phyloP scores from a whole-genome alignment of 2,329 filamentous ascomycete species.

The Chaetomiaceae sp. region DNA sequence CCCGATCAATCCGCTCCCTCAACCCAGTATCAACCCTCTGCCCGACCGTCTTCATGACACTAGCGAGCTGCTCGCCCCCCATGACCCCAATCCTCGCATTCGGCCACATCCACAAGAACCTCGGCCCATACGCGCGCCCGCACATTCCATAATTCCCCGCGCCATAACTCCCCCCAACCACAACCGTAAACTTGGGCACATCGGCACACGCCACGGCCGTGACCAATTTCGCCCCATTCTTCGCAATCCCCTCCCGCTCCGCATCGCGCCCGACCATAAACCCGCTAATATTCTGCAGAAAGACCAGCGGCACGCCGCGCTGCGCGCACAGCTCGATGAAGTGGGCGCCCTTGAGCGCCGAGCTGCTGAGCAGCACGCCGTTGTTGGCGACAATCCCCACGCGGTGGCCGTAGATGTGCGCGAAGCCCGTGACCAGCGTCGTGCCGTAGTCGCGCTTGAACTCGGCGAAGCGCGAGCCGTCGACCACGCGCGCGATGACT shows the following conservation, averaged over 20 bases:
- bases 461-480: conserved; percentile 83
- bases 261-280: conserved; percentile 97
- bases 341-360: conserved; percentile 87
- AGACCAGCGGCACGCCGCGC: conserved; percentile 81
- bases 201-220: conserved; percentile 90
- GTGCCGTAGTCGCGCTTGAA: conserved; percentile 91
- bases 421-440: conserved; percentile 88
- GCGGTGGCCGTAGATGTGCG: conserved; percentile 78
- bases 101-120: conserved; percentile 95
- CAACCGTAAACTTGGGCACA: conserved; percentile 94
- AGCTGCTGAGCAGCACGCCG: conserved; percentile 86
- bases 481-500: conserved; percentile 87
- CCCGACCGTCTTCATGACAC: conserved; percentile 93
- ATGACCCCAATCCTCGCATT: conserved; percentile 95
- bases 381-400: conserved; percentile 96
- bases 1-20: conserved; percentile 76
- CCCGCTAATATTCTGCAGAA: conserved; percentile 92
- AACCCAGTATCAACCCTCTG: conserved; percentile 74
- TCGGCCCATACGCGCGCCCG: conserved; percentile 83
- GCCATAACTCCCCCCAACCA: conserved; percentile 87
- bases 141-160: conserved; percentile 99
- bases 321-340: conserved; percentile 94
- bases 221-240: conserved; percentile 95
- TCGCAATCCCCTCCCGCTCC: conserved; percentile 91
- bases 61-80: conserved; percentile 84